Evolutionary conservation across 208 protist species (phyloP).

Genomic region (Acanthamoeba royreba): DNA sequence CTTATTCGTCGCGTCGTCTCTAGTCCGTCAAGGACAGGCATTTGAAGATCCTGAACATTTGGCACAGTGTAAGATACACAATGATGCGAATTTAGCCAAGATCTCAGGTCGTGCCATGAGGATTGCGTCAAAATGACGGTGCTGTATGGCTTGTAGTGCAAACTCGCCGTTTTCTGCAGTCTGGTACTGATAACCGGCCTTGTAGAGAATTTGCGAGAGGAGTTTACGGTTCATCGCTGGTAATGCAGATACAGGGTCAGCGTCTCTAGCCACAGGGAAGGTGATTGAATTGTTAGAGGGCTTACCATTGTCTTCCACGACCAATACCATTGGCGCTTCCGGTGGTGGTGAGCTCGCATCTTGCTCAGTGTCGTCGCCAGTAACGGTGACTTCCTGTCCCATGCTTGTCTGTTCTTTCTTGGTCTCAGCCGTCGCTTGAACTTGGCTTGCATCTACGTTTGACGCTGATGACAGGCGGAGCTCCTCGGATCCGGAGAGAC

Average conservation of each 20-base stretch:
- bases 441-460: too few relatives aligned
- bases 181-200: background rate
- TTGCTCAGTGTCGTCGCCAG: too few relatives aligned
- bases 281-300: too few relatives aligned
- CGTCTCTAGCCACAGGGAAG: too few relatives aligned
- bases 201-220: background rate
- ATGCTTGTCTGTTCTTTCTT: too few relatives aligned
- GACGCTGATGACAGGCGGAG: too few relatives aligned
- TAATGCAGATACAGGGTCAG: too few relatives aligned
- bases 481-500: too few relatives aligned
- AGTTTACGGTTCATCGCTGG: slow-evolving; percentile 9
- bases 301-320: slow-evolving; percentile 14
- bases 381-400: too few relatives aligned
- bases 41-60: background rate
- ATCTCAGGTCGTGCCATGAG: background rate
- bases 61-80: background rate
- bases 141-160: background rate
- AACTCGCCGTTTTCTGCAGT: background rate
- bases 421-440: too few relatives aligned
- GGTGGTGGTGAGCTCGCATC: too few relatives aligned
- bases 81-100: background rate
- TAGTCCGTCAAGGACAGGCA: background rate
- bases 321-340: background rate
- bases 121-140: background rate
- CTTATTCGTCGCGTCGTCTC: background rate